phyloP scores from a whole-genome alignment of 2,329 filamentous ascomycete species.

The Trichoderma atroviride region DNA sequence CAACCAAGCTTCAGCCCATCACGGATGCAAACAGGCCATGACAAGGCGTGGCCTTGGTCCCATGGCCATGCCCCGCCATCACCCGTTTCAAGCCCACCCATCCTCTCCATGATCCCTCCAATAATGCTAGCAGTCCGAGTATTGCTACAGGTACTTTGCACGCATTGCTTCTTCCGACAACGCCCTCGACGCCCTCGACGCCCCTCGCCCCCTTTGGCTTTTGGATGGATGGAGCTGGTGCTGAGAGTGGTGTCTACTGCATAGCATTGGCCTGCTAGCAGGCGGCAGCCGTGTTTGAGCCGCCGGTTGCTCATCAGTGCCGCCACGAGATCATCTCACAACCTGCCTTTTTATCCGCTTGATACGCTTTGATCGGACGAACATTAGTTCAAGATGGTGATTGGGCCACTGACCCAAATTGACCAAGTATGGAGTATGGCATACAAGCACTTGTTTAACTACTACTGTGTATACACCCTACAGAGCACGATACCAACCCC shows the following conservation, averaged over 20 bases:
- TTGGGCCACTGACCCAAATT: conserved; percentile 1
- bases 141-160: conserved; percentile 2
- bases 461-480: not conserved
- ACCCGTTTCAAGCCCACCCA: conserved; percentile 22
- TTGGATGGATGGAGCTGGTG: conserved; percentile 16
- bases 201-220: conserved; percentile 13
- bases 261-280: conserved; percentile 10
- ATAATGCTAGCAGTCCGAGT: conserved; percentile 6
- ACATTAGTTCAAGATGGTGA: not conserved
- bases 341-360: conserved; percentile 24
- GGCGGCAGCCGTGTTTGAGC: conserved; percentile 16
- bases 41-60: conserved; percentile 17
- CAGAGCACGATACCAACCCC: not conserved
- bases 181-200: not conserved
- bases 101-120: conserved; percentile 21
- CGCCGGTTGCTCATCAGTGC: conserved; percentile 13
- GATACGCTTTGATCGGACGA: conserved; percentile 25
- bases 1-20: conserved; percentile 24
- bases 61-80: conserved; percentile 16
- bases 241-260: conserved; percentile 1
- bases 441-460: not conserved
- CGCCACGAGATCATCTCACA: conserved; percentile 24
- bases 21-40: conserved; percentile 16
- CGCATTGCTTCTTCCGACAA: conserved; percentile 13
- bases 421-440: not conserved